Percentiles rank a stretch among this genome's conserved stretches.
These are phyloP conservation scores for Spergularia azorica DNA, from an alignment of 179 eudicot genomes.

Conservation along the genomic window DNA sequence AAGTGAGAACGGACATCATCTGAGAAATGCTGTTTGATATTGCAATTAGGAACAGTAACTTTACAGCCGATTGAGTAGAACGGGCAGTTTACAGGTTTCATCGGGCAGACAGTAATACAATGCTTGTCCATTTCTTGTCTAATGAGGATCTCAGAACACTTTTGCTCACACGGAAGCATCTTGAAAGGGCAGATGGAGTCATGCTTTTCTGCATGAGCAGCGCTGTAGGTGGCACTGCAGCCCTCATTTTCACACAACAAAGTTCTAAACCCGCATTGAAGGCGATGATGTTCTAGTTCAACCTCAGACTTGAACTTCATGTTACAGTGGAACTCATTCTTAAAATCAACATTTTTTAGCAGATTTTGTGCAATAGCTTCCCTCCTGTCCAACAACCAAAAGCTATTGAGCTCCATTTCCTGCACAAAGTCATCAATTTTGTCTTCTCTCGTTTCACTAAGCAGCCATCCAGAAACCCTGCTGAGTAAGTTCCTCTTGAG, in stretches of 20 bases:
- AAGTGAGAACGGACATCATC: constrained; percentile 61
- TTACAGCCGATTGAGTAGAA: constrained; percentile 80
- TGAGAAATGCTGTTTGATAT: constrained; percentile 55
- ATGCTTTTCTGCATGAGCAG: constrained; percentile 61
- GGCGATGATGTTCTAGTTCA: constrained; percentile 62
- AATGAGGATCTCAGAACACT: constrained; percentile 62
- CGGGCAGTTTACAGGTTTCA: constrained; percentile 88
- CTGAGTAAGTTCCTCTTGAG: constrained; percentile 74
- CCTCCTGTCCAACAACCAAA: constrained; percentile 85
- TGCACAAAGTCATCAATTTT: constrained; percentile 87
- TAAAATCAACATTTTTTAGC: constrained; percentile 77
- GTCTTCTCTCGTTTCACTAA: constrained; percentile 89
- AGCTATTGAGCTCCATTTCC: constrained; percentile 87
- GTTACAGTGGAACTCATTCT: constrained; percentile 62
- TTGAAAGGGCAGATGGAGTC: constrained; percentile 84
- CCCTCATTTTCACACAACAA: constrained; percentile 77
- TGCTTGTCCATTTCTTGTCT: constrained; percentile 96
- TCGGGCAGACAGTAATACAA: constrained; percentile 91
- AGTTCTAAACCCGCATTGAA: constrained; percentile 66
- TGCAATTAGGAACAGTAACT: constrained; percentile 58
- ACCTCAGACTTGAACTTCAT: constrained; percentile 61
- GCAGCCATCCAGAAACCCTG: constrained; percentile 82
- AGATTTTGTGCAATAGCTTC: constrained; percentile 68
- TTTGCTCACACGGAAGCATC: constrained; percentile 89
- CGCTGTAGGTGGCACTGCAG: constrained; percentile 69